Base-by-base conservation (phyloP, 2,329 filamentous ascomycete species). In the Paradendryphiella salina region DNA sequence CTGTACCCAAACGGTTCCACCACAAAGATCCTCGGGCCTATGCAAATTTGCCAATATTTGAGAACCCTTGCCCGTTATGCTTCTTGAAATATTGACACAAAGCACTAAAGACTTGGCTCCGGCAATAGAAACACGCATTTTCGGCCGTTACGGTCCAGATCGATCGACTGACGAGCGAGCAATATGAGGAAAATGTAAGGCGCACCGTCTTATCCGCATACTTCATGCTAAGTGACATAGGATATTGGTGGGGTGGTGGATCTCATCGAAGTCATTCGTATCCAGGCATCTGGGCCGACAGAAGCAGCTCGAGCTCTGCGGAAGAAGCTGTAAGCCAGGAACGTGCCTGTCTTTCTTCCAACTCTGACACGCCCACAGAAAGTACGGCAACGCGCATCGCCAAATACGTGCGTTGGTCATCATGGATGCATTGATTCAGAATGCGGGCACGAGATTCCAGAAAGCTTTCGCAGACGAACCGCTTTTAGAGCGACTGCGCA, bases 371-470 rank as follows among this genome's bases (percentile, higher is more conserved):
- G 1, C 15, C 1, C 9, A 5, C 35, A 87, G 84, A 31, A 99
- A 99, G 78, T 97, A 99, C 75, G 94, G 94, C 64, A 96, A 85
- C 66, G 81, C 89, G n/a, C 93, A 97, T 73, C 87, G 91, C 41
- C 94, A 99, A 74, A 81, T 97, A 28, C 85, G 94, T 52, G 89
- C 94, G 29, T 82, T 99, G 17, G 87, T 88, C 9, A 86, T 99
- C 41, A 82, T 99, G 1, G 94, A 99, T 71, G 92, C 89, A 34
- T 80, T 99, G 32, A 94, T 99, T 54, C 90, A 96, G 69, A 99
- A 99, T 76, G 92, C 91, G 2, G 93, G 93, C 1, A 81, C 87
- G 10, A 84, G 87, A 10, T 96, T 97, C 69, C 89, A 96, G 73
- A 85, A 89, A 40, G 83, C 84, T 13, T 96, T 97, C 71, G 89